These are phyloP conservation scores for Eudorina sp. DNA, from an alignment of 139 green algal species.

Conservation along the genomic window DNA sequence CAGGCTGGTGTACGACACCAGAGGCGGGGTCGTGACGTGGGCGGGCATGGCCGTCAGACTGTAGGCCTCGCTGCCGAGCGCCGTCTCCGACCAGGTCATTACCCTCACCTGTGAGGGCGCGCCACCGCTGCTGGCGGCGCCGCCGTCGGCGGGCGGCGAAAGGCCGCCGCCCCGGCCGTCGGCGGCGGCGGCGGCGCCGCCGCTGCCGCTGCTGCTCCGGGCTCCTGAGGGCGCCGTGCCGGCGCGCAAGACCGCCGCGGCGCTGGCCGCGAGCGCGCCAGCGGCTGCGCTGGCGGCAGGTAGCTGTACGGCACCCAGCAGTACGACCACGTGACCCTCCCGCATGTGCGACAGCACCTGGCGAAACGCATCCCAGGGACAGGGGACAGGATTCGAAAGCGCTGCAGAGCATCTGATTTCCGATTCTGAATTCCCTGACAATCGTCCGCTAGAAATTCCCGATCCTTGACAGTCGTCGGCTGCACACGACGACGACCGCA, in stretches of 20 bases:
- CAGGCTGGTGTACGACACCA: conserved; percentile 22
- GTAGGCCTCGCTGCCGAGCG: neutral
- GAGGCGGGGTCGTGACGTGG: neutral
- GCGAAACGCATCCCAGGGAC: too few species aligned
- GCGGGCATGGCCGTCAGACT: conserved; percentile 34
- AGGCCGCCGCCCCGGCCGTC: too few species aligned
- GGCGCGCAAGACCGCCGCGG: neutral
- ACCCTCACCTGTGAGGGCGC: too few species aligned
- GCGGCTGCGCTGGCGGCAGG: neutral
- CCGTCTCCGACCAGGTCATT: neutral
- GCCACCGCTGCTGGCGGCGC: too few species aligned
- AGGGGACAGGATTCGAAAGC: too few species aligned
- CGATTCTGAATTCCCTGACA: too few species aligned
- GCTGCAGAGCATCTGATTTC: too few species aligned
- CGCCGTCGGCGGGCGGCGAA: too few species aligned
- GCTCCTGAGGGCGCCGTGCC: neutral
- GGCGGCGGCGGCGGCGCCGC: neutral
- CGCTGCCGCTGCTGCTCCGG: neutral
- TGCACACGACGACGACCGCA: too few species aligned
- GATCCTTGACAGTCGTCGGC: too few species aligned
- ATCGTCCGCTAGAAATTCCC: too few species aligned
- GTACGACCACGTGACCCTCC: conserved; percentile 19
- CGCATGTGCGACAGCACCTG: conserved; percentile 17
- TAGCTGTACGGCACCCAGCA: conserved; percentile 5
- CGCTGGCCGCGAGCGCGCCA: neutral